Evolutionary conservation across 2,329 filamentous ascomycete genomes (phyloP).

Genomic region (Colletotrichum nymphaeae): DNA sequence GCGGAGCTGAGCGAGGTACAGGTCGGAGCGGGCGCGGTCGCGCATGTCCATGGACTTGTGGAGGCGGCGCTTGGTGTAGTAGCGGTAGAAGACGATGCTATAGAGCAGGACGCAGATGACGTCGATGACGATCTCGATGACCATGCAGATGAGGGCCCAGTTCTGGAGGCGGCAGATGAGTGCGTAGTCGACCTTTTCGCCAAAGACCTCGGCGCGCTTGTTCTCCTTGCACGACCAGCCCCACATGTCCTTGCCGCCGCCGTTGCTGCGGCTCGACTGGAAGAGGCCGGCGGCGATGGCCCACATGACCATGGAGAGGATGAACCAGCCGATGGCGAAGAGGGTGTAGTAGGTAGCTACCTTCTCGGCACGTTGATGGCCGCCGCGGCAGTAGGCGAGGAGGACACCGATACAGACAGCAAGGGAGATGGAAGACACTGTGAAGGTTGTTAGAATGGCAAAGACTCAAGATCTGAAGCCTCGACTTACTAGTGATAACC

Average conservation of each 20-base stretch:
- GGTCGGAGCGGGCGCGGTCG: conserved; percentile 91
- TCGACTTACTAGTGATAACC: conserved; percentile 65
- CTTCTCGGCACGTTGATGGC: conserved; percentile 90
- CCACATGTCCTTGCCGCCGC: conserved; percentile 89
- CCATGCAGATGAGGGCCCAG: conserved; percentile 95
- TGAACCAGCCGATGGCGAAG: conserved; percentile 93
- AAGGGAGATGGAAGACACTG: conserved; percentile 83
- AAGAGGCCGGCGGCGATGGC: conserved; percentile 85
- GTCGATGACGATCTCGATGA: conserved; percentile 96
- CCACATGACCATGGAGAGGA: conserved; percentile 94
- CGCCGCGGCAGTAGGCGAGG: conserved; percentile 86
- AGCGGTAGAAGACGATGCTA: conserved; percentile 94
- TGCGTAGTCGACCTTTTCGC: conserved; percentile 85
- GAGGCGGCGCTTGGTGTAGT: conserved; percentile 95
- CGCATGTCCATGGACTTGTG: conserved; percentile 97
- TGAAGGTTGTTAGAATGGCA: background rate
- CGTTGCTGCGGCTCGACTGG: conserved; percentile 79
- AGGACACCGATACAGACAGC: conserved; percentile 83
- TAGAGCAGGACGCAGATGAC: conserved; percentile 93
- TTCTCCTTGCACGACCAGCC: conserved; percentile 98
- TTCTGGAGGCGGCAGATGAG: conserved; percentile 94
- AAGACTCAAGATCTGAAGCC: background rate
- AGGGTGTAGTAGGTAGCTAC: conserved; percentile 95
- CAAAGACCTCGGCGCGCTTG: conserved; percentile 79
- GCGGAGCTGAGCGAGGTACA: conserved; percentile 89